phyloP scores from a whole-genome alignment of 345 rosid species.

The Trapa bicornis region DNA sequence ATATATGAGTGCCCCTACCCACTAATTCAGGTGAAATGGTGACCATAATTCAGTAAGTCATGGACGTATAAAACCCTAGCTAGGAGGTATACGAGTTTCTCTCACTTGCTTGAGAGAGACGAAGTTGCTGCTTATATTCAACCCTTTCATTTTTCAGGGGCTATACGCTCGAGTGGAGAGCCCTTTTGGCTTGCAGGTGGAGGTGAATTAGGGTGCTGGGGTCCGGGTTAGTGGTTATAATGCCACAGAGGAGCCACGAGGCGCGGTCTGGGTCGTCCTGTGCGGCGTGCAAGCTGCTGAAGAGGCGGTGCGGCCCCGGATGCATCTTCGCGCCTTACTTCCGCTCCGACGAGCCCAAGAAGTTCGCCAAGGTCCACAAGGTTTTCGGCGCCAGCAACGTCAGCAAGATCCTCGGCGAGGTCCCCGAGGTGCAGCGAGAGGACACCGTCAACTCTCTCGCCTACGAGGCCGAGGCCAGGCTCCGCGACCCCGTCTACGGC shows the following conservation, averaged over 20 bases:
- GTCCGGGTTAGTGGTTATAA: neutral
- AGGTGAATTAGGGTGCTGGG: neutral
- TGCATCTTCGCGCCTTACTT: conserved; percentile 89
- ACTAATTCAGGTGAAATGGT: too few species aligned
- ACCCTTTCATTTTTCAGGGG: neutral
- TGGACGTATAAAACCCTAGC: too few species aligned
- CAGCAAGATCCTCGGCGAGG: conserved; percentile 71
- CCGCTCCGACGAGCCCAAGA: conserved; percentile 53
- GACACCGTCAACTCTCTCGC: conserved; percentile 81
- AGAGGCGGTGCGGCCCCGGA: conserved; percentile 57
- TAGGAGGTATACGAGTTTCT: too few species aligned
- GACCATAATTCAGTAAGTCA: too few species aligned
- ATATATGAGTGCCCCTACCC: conserved; percentile 1
- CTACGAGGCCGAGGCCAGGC: conserved; percentile 86
- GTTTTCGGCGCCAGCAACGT: conserved; percentile 96
- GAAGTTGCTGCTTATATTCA: neutral
- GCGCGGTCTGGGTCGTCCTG: conserved; percentile 77
- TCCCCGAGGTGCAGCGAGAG: conserved; percentile 80
- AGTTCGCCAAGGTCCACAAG: conserved; percentile 79
- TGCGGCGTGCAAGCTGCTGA: conserved; percentile 88
- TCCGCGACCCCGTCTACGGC: conserved; percentile 79
- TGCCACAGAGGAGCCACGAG: conserved; percentile 28
- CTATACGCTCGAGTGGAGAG: neutral
- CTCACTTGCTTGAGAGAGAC: neutral
- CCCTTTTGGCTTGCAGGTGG: neutral